Percentiles rank a stretch among this genome's conserved stretches.
Evolutionary conservation across 495 filamentous ascomycete species (phyloP).

Genomic region (Podospora pseudopauciseta): DNA sequence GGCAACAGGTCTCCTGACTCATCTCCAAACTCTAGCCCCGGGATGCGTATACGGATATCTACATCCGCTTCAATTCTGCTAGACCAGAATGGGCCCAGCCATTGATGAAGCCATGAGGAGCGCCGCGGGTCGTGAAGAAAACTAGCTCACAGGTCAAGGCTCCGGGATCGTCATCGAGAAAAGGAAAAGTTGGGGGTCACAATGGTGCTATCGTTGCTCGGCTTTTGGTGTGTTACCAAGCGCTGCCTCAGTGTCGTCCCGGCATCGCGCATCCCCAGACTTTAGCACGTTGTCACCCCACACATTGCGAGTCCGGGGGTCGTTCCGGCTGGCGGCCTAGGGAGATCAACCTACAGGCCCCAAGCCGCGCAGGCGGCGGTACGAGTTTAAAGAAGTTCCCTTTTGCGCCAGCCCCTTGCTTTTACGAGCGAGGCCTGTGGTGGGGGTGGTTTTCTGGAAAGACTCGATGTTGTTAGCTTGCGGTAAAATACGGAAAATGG

Average conservation of each 20-base stretch:
- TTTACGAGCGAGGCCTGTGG: background rate
- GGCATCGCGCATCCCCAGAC: background rate
- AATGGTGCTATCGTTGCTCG: conserved; percentile 1
- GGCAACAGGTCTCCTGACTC: background rate
- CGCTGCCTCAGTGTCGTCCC: background rate
- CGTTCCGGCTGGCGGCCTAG: background rate
- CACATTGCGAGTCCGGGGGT: conserved; percentile 5
- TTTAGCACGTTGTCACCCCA: conserved; percentile 6
- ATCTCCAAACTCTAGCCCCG: background rate
- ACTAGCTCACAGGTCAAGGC: conserved; percentile 1
- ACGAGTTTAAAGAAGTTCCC: background rate
- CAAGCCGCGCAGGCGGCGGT: background rate
- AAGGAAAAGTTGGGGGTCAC: background rate
- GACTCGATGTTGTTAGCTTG: no score
- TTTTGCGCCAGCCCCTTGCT: background rate
- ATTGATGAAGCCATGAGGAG: background rate
- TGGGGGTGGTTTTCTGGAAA: background rate
- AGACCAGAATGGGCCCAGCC: background rate
- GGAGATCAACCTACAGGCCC: background rate
- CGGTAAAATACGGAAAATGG: background rate
- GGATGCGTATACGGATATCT: background rate
- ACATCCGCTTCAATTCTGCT: background rate
- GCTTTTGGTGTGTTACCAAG: background rate
- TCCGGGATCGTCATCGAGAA: background rate
- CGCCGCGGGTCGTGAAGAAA: background rate